Evolutionary conservation across 129 eudicot species (phyloP), one percentile per base, ranked within the genome.

Genomic region (Chrysanthemum makinoi): DNA sequence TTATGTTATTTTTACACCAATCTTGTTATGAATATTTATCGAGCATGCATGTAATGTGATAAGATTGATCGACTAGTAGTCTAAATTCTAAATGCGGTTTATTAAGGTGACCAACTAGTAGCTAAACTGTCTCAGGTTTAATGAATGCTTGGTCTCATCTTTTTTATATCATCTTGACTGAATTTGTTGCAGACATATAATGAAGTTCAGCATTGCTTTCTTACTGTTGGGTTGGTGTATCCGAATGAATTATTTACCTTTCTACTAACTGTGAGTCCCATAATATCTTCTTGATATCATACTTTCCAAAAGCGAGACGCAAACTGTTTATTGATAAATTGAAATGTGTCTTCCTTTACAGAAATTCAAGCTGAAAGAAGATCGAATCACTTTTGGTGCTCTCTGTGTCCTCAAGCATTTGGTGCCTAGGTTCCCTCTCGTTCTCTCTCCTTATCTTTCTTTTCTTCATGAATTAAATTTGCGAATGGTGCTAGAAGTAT

Each of bases 351-450:
- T 77, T 73, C 26, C 68, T 47, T 47, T 43, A 58, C 89, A 95
- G 99, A 95, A 90, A 88, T 88, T 91, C 85, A 88, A 87, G 89
- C 79, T 95, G 82, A 90, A 90, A 74, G 99, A 95, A 86, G 91
- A 90, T 64, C 84, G 87, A 57, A 64, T 88, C 79, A 90, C 97
- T 75, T 90, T 88, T 84, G 99, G 99, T 62, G 91, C 96, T 72
- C 95, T 95, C 9, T 86, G 86, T 76, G 96, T 90, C 66, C 61
- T 95, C 33, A 95, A 95, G 79, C 99, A 95, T 88, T 91, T 95
- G 10, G 78, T 90, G 82, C 99, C 99, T 62, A 93, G 98, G 98
- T 91, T 73, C 35, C 46, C 53, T 65, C 62, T 60, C 62, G 16
- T 10, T 39, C 46, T 39, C 46, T 39, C 10, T 39, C 46, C 46